Evolutionary conservation across 1,139 yeast species (phyloP).

Genomic region (Candida neerlandica): DNA sequence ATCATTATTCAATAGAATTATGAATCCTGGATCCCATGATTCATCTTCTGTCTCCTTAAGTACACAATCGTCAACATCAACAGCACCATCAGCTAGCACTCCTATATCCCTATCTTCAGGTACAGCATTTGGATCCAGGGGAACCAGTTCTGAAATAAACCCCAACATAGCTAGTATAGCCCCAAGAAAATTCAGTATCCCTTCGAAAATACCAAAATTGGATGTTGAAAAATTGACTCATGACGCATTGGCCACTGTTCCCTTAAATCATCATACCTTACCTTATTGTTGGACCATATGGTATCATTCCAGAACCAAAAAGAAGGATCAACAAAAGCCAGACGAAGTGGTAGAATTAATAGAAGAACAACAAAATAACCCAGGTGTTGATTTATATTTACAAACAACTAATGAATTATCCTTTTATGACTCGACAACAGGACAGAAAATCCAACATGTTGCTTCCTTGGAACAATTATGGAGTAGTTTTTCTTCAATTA

Average conservation of each 20-base stretch:
- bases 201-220: conserved; percentile 33
- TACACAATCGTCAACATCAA: conserved; percentile 11
- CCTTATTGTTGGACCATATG: conserved; percentile 55
- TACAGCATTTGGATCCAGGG: conserved; percentile 6
- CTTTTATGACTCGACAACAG: conserved; percentile 26
- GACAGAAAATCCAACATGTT: conserved; percentile 33
- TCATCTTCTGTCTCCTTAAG: neutral
- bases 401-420: conserved; percentile 45
- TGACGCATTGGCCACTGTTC: conserved; percentile 34
- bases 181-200: neutral
- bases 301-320: conserved; percentile 44
- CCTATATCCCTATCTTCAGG: conserved; percentile 11
- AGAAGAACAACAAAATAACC: conserved; percentile 11
- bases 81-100: conserved; percentile 1
- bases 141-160: conserved; percentile 6
- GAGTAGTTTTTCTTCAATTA: conserved; percentile 51
- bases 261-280: conserved; percentile 40
- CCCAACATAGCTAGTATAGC: neutral
- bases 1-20: conserved; percentile 50
- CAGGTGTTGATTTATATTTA: conserved; percentile 44
- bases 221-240: conserved; percentile 37
- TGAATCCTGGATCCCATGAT: conserved; percentile 37
- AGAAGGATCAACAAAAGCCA: conserved; percentile 17
- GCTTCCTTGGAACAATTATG: conserved; percentile 67
- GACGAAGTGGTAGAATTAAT: conserved; percentile 2